phyloP scores from a whole-genome alignment of 225 moss, liverwort and hornwort genomes.

The Neckera pumila region DNA sequence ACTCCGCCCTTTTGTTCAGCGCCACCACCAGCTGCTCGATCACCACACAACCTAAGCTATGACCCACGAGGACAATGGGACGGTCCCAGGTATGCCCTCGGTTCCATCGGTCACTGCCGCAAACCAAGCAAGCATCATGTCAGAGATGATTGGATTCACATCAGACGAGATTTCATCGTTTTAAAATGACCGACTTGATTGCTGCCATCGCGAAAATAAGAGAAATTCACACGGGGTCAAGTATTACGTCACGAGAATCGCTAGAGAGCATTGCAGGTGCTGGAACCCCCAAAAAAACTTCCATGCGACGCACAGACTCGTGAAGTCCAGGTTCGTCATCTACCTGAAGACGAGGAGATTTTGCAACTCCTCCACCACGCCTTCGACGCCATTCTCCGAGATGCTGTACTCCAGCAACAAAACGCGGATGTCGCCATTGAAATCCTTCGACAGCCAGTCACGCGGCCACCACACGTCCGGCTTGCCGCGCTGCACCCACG shows the following conservation, averaged over 20 bases:
- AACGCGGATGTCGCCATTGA: slow-evolving; percentile 8
- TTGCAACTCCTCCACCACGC: slow-evolving; percentile 17
- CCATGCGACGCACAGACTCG: not conserved
- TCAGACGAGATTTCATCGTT: not conserved
- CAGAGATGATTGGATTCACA: not conserved
- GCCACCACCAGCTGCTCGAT: slow-evolving; percentile 25
- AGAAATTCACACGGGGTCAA: not conserved
- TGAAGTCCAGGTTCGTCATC: not conserved
- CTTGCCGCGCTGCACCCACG: slow-evolving; percentile 23
- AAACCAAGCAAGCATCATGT: not conserved
- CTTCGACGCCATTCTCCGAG: slow-evolving; percentile 3
- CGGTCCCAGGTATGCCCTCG: slow-evolving; percentile 8
- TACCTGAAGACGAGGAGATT: slow-evolving; percentile 23
- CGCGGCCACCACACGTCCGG: slow-evolving; percentile 27
- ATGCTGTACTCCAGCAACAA: slow-evolving; percentile 29
- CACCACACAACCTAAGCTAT: slow-evolving; percentile 29
- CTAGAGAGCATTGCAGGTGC: not conserved
- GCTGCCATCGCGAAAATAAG: not conserved
- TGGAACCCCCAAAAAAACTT: not conserved
- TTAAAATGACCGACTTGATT: not conserved
- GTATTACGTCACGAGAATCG: not conserved
- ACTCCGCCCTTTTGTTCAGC: not conserved
- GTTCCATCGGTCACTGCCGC: slow-evolving; percentile 16
- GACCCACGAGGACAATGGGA: slow-evolving; percentile 32
- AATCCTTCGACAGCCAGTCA: slow-evolving; percentile 20